Conservation (phyloP, 129 eudicot species). For the Tagetes erecta region DNA sequence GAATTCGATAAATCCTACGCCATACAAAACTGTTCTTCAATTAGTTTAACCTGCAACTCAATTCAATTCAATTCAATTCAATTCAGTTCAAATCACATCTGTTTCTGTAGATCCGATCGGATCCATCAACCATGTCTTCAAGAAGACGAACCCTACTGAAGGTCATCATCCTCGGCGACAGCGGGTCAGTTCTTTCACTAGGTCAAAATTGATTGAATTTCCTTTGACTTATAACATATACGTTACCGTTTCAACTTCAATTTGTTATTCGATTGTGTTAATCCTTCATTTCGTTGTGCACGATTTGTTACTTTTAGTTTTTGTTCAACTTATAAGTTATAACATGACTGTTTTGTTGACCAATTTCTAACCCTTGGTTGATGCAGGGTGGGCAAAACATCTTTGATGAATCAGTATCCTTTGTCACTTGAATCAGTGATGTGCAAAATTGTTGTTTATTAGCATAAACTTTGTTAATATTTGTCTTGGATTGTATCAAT, state of each 20-base stretch:
- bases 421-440: background rate
- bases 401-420: conserved; percentile 99
- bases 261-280: too few species aligned
- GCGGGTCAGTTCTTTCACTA: conserved; percentile 59
- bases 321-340: background rate
- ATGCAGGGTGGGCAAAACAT: conserved; percentile 97
- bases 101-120: background rate
- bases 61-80: background rate
- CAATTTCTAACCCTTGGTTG: conserved; percentile 24
- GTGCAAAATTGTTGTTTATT: conserved; percentile 3
- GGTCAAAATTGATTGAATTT: conserved; percentile 5
- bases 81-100: background rate
- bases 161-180: conserved; percentile 96
- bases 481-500: too few species aligned
- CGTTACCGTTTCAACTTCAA: background rate
- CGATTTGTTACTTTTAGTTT: background rate
- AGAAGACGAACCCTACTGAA: conserved; percentile 83
- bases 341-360: background rate
- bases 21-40: conserved; percentile 6
- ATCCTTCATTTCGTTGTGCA: too few species aligned
- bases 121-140: conserved; percentile 58
- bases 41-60: background rate
- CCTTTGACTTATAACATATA: background rate
- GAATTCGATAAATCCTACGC: conserved; percentile 15
- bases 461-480: background rate